Evolutionary conservation across 192 early-diverging fungal genomes (phyloP).

Genomic region (Chytriomyces sp.): DNA sequence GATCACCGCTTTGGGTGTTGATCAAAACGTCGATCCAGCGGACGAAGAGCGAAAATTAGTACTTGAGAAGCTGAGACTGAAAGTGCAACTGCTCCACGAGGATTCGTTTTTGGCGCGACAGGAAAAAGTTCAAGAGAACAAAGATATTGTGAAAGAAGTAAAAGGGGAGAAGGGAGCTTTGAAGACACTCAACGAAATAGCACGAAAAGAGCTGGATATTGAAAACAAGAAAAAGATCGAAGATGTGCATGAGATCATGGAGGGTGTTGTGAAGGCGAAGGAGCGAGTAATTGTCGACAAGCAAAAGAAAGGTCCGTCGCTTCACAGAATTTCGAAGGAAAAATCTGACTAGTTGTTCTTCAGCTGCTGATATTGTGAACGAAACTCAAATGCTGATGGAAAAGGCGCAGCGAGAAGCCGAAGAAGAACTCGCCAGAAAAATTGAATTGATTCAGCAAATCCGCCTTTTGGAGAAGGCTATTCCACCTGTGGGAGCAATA

Average conservation of each 20-base stretch:
- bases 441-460: slow-evolving; percentile 58
- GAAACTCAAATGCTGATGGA: slow-evolving; percentile 38
- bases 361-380: slow-evolving; percentile 38
- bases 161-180: slow-evolving; percentile 43
- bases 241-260: slow-evolving; percentile 51
- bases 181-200: slow-evolving; percentile 21
- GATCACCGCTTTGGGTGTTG: slow-evolving; percentile 15
- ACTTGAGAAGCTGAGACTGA: slow-evolving; percentile 46
- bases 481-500: slow-evolving; percentile 39
- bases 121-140: slow-evolving; percentile 48
- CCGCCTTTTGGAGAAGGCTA: slow-evolving; percentile 48
- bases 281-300: slow-evolving; percentile 43
- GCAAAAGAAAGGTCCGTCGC: slow-evolving; percentile 38
- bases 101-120: slow-evolving; percentile 48
- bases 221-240: slow-evolving; percentile 50
- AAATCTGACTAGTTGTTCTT: not conserved
- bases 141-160: slow-evolving; percentile 35
- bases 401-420: slow-evolving; percentile 36
- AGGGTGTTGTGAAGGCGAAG: slow-evolving; percentile 49
- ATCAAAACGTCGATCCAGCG: slow-evolving; percentile 23
- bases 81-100: slow-evolving; percentile 59
- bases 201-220: slow-evolving; percentile 33
- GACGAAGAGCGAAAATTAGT: slow-evolving; percentile 44
- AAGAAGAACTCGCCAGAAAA: slow-evolving; percentile 48
- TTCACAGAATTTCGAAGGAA: not conserved